Evolutionary conservation across 2,329 filamentous ascomycete genomes (phyloP), one percentile per base, ranked within the genome.

Genomic region (Tolypocladium amazonense): DNA sequence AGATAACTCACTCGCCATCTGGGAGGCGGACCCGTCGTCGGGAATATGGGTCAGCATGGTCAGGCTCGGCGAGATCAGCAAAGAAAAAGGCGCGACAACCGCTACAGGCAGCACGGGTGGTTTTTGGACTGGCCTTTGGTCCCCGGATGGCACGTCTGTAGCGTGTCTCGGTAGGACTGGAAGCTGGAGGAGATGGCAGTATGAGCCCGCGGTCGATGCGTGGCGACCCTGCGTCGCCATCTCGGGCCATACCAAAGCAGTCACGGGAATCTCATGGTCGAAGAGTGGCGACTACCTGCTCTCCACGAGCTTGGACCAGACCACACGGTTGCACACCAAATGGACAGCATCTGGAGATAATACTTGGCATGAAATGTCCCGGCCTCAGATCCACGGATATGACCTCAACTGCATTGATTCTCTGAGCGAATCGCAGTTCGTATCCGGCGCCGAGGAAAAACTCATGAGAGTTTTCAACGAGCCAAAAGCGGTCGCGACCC

Each of bases 351-450:
- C 67, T 7, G 65, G 63, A 8, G 59, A 59, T 5, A 63, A 67
- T 35, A 91, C 90, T 14, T 99, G 94, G 94, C 93, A 97, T 73
- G 94, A 99, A 72, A 92, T 97, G 78, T 88, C 92, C 1, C 82
- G 94, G 56, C 94, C 94, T 4, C 94, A 99, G 72, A 99, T 99
- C 64, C 94, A 99, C 71, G 94, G 94, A 43, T 99, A 99, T 72
- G 93, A 99, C 72, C 81, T 99, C 59, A 99, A 97, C 77, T 97
- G 94, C 72, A 87, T 97, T 63, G 89, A 92, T 68, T 83, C 86
- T 0, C 79, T 97, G 6, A 86, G 85, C 9, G 74, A 82, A 9
- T 81, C 84, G 9, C 88, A 88, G 65, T 99, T 99, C 70, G 88
- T 97, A 27, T 96, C 92, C 2, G 94, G 94, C 8, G 94, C 94